Base-by-base conservation (phyloP, 768 basidiomycete genomes). In the Lactarius evosmus region DNA sequence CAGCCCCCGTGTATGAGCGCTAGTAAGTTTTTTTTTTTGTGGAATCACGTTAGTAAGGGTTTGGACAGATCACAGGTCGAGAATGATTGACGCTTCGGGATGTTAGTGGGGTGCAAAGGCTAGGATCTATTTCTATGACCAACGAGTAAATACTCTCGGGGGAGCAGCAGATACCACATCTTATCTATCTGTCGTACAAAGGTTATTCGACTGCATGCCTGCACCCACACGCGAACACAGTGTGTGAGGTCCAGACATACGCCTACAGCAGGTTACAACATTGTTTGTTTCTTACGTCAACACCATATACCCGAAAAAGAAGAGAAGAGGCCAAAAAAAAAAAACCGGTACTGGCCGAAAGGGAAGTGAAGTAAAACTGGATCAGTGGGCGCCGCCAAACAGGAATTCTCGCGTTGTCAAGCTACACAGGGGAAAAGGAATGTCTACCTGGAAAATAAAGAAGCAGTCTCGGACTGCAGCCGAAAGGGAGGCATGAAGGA, bases 231-330 rank as follows among this genome's bases (percentile, higher is more conserved):
- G 8, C 33, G 14, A 22, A 36, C 2, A 41, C 16, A 19, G 17
- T 7, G 33, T 11, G 14, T 12, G 9, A 7, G 50, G 38, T 33
- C 41, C 46, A 33, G 41, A 25, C 19, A 50, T 62, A 55, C 51
- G 29, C 41, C n/a, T 58, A 58, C 29, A 30, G 16, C 44, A 46
- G 11, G n/a, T 27, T 54, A 25, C 53, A 32, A 19, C 7, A 22
- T 32, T 30, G 27, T 63, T 52, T 30, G 12, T 54, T 33, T 16
- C 25, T 40, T 46, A 53, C 57, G 33, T 63, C 62, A 53, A 63
- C 27, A 44, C 22, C 38, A 22, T 16, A 29, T n/a, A 19, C 36
- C 36, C 44, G 9, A 49, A 49, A 49, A 2, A 49, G 46, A 25
- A 63, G 29, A 38, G 36, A 54, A 14, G n/a, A 36, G 34, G 27